Conservation (phyloP, 441 rosid genomes). For the Gossypium davidsonii region DNA sequence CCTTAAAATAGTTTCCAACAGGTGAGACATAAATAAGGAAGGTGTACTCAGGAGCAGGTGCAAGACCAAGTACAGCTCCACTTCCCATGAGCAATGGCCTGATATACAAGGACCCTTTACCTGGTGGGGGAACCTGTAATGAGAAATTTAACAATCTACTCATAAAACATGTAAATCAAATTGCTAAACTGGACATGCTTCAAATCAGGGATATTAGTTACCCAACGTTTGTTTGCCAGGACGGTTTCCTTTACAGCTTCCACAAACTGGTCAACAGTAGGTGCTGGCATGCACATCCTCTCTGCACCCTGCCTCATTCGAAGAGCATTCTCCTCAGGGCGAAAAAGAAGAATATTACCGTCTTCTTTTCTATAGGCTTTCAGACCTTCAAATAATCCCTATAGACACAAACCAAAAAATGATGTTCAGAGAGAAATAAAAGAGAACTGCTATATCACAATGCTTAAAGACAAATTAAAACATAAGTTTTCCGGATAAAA, state of each 20-base stretch:
- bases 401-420: conserved; percentile 10
- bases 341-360: conserved; percentile 52
- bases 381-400: conserved; percentile 74
- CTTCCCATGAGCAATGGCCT: conserved; percentile 72
- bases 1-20: conserved; percentile 74
- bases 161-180: conserved; percentile 3
- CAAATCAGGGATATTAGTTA: conserved; percentile 15
- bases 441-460: background rate
- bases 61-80: conserved; percentile 75
- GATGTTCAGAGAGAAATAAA: background rate
- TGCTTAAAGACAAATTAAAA: conserved; percentile 3
- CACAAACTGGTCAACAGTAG: conserved; percentile 55
- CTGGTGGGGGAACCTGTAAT: conserved; percentile 59
- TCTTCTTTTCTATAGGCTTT: conserved; percentile 64
- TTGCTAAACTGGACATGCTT: background rate
- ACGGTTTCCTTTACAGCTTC: conserved; percentile 61
- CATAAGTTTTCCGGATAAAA: background rate
- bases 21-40: conserved; percentile 68
- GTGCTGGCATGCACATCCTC: conserved; percentile 76
- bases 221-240: conserved; percentile 72
- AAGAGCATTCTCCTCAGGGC: conserved; percentile 66
- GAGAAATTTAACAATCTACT: conserved; percentile 10
- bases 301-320: conserved; percentile 70
- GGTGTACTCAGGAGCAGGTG: conserved; percentile 72
- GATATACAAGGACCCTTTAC: conserved; percentile 62